phyloP scores from a whole-genome alignment of 1,284 basidiomycete species.

The Boletus coffeatus region DNA sequence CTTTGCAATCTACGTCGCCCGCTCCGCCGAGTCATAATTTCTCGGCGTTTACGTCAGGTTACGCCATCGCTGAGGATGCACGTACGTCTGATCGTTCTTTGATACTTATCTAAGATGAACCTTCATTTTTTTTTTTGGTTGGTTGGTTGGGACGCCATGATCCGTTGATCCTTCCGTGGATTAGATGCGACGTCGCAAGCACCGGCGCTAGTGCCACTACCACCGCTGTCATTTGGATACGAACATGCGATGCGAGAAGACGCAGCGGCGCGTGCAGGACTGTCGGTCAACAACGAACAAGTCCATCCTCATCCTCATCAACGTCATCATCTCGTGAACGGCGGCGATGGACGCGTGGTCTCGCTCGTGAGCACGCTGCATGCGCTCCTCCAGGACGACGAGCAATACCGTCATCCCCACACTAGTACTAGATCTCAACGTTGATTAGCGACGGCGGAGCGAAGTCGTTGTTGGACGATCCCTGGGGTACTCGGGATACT shows the following conservation, averaged over 20 bases:
- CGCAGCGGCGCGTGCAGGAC: too few species aligned
- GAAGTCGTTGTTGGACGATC: conserved; percentile 35
- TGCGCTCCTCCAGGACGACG: conserved; percentile 30
- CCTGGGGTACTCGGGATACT: conserved; percentile 42
- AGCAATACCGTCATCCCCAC: conserved; percentile 25
- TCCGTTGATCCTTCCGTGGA: conserved; percentile 1
- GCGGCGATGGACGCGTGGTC: conserved; percentile 14
- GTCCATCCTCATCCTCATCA: too few species aligned
- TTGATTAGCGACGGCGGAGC: background rate
- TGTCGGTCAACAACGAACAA: too few species aligned
- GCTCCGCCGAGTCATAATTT: conserved; percentile 1
- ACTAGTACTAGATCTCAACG: conserved; percentile 24
- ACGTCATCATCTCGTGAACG: conserved; percentile 6
- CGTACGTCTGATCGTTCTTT: conserved; percentile 24
- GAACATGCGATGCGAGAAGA: too few species aligned
- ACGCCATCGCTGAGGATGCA: conserved; percentile 17
- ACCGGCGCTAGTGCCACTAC: background rate
- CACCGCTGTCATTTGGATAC: too few species aligned
- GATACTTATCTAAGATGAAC: background rate
- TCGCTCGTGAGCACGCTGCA: too few species aligned
- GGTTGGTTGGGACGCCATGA: conserved; percentile 2
- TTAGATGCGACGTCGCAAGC: conserved; percentile 11
- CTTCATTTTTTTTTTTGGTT: background rate
- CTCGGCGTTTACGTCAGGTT: conserved; percentile 22
- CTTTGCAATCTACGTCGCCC: conserved; percentile 16